Base-by-base conservation (phyloP, 2,329 filamentous ascomycete species). In the Tolypocladium tundrense region DNA sequence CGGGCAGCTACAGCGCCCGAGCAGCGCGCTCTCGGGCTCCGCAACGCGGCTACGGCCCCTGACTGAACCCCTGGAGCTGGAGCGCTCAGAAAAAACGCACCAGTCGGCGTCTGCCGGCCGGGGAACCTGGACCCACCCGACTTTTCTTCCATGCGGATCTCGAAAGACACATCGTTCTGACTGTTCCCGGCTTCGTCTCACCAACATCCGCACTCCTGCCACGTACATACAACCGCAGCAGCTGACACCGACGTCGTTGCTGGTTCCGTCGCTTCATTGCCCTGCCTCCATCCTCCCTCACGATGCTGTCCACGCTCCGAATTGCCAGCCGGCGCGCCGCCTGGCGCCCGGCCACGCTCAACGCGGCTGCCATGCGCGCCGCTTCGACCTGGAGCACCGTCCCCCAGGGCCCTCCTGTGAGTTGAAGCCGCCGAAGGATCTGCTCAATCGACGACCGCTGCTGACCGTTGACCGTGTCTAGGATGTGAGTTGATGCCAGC, bases 371-470 rank as follows among this genome's bases (percentile, higher is more conserved):
- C 63, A 65, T 74, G 58, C 83, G 80, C 63, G 73, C 86, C 64
- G 86, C 84, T 66, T 96, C 91, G 61, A 90, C 88, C 65, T 97
- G 93, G 92, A 85, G 90, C 70, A 88, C 89, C 69, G 91, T 97
- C 58, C 88, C 90, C 65, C 90, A 97, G 78, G 93, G 93, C 63
- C 93, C 93, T 83, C 92, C 93, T 72, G 91, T 94, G 85, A 77
- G 88, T 84, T n/a, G 11, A 35, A 21, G 13, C 19, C 42, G n/a
- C 53, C 9, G 27, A 4, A 3, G 8, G 8, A 19, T 39, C 16
- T 55, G 43, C 53, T 37, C 39, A 31, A 19, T 53, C 62, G 48
- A 57, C 10, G 13, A 19, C 10, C 6, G 19, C 55, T 50, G 58
- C 40, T 31, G 57, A 42, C 59, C 3, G 57, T 45, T 60, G 40